Percentiles rank a stretch among this genome's conserved stretches.
Conservation (phyloP, 768 basidiomycete genomes). For the Leucosporidium yakuticum region DNA sequence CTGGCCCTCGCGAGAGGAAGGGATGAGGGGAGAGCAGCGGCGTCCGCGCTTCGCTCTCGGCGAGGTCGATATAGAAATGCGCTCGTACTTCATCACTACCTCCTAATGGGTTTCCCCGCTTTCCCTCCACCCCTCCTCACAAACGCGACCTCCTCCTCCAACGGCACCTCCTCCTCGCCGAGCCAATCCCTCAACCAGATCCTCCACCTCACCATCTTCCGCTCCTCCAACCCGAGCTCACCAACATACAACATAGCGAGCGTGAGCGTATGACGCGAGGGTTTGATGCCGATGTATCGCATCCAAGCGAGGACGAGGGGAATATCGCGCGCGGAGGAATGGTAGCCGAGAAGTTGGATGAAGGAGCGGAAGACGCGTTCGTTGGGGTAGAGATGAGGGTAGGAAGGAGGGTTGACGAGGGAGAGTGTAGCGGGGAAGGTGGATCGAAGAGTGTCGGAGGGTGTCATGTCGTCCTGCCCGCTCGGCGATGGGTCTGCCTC, state of each 20-base stretch:
- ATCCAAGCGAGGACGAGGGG: constrained; percentile 29
- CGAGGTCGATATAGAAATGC: too few relatives aligned
- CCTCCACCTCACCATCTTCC: neutral
- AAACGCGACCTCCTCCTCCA: constrained; percentile 26
- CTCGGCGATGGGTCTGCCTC: neutral
- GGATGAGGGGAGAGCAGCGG: too few relatives aligned
- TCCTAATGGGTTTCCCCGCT: too few relatives aligned
- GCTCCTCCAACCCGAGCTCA: constrained; percentile 9
- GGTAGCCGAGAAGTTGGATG: constrained; percentile 29
- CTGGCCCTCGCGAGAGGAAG: too few relatives aligned
- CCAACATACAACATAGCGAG: constrained; percentile 25
- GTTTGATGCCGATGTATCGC: constrained; percentile 3
- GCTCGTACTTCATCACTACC: too few relatives aligned
- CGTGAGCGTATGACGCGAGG: constrained; percentile 8
- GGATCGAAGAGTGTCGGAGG: neutral
- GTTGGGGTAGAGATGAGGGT: constrained; percentile 22
- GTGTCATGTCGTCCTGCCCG: neutral
- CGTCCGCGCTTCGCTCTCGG: too few relatives aligned
- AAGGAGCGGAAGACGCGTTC: constrained; percentile 26
- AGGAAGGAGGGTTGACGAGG: neutral
- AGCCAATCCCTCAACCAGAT: constrained; percentile 20
- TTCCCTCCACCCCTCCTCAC: constrained; percentile 18
- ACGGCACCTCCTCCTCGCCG: constrained; percentile 13
- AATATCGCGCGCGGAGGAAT: constrained; percentile 11
- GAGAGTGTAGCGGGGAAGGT: constrained; percentile 27